Evolutionary conservation across 495 filamentous ascomycete species (phyloP), one percentile per base, ranked within the genome.

Genomic region (Annulohypoxylon bovei): DNA sequence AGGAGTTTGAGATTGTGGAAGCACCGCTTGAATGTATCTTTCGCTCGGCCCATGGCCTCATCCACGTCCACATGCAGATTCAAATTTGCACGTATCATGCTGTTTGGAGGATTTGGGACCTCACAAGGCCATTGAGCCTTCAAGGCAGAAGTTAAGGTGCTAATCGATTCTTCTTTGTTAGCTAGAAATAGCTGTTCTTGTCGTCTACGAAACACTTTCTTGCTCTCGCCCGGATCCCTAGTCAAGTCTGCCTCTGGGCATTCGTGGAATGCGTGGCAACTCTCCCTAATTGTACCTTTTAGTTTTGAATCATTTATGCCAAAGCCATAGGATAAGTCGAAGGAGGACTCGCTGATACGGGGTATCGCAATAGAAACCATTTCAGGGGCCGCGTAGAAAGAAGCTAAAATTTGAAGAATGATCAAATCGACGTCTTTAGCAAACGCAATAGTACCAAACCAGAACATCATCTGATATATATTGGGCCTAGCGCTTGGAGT

Each of bases 401-500:
- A 75, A 22, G 80, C 73, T 16, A 86, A 40, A 1, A 78, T 71
- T 23, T 82, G 75, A 25, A 85, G 54, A 5, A 83, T 60, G 8
- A 42, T 8, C 66, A 78, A 68, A 9, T 84, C 56, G 3, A 53
- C 12, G 68, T 62, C 12, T 72, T 55, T 0, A 71, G 69, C 54
- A 70, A 81, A 27, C 25, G 81, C 74, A 55, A 87, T 7, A 0
- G 83, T 80, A 25, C 79, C 66, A 7, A 88, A 74, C 73, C 79
- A 81, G 6, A 86, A 79, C 80, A 87, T 84, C 2, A 85, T 27
- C 25, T 73, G 71, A 64, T 78, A 83, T 60, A 69, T 81, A 58
- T 80, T 63, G 7, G 63, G 28, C 9, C 61, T 46, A 7, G 6
- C 42, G 4, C 14, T 22, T 20, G 20, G 42, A 0, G 61, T 70